Conservation (phyloP, 2,329 filamentous ascomycete genomes). For the Keithomyces neogunnii region DNA sequence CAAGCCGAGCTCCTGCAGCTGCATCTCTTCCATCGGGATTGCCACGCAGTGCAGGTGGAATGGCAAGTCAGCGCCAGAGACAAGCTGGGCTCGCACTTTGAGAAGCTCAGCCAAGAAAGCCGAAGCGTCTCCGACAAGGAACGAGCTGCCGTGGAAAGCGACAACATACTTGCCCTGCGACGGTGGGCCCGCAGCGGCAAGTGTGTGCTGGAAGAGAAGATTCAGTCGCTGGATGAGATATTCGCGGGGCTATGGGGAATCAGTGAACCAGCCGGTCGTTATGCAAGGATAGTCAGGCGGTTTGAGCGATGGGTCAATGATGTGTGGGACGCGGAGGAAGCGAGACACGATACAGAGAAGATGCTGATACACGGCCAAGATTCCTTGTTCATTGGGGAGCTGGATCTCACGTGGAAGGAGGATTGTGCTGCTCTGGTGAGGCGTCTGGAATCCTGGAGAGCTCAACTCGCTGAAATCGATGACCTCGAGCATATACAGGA, state of each 20-base stretch:
- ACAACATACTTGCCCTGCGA: conserved; percentile 43
- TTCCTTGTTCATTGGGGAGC: conserved; percentile 41
- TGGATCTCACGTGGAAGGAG: conserved; percentile 51
- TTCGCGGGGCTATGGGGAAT: conserved; percentile 50
- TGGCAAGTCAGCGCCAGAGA: conserved; percentile 50
- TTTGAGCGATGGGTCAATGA: conserved; percentile 53
- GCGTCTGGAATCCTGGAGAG: conserved; percentile 46
- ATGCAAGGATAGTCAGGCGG: conserved; percentile 41
- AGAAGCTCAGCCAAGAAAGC: conserved; percentile 24
- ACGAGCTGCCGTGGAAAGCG: conserved; percentile 35
- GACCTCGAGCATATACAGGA: conserved; percentile 16
- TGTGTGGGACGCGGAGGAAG: conserved; percentile 37
- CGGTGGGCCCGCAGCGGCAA: conserved; percentile 36
- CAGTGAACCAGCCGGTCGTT: conserved; percentile 46
- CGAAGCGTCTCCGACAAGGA: conserved; percentile 28
- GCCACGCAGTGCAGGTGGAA: conserved; percentile 30
- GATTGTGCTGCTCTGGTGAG: conserved; percentile 45
- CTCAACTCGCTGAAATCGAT: conserved; percentile 36
- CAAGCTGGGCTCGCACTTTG: conserved; percentile 39
- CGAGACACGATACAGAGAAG: conserved; percentile 28
- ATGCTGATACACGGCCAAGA: conserved; percentile 24
- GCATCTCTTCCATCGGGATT: conserved; percentile 52
- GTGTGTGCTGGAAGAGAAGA: conserved; percentile 40
- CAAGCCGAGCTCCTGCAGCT: conserved; percentile 60
- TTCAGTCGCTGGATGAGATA: conserved; percentile 49